Percentiles rank a stretch among this genome's conserved stretches.
Conservation (phyloP, 768 basidiomycete genomes). For the Tulasnella sp. region DNA sequence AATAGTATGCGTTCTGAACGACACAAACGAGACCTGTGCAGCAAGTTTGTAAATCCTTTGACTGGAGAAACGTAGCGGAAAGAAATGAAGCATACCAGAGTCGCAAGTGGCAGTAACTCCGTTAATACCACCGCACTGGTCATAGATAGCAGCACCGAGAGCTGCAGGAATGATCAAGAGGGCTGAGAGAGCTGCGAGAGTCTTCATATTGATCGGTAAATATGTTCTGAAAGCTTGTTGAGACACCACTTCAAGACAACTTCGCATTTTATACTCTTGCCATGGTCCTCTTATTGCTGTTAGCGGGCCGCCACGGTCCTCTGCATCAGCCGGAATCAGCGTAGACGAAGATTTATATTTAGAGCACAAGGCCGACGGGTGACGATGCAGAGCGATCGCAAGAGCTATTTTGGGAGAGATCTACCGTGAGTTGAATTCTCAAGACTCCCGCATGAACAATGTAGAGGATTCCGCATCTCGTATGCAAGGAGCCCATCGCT, state of each 20-base stretch:
- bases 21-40: not conserved
- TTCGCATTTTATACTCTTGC: not conserved
- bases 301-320: not conserved
- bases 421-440: not conserved
- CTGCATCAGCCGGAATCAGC: not conserved
- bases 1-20: not conserved
- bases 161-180: not conserved
- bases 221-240: not conserved
- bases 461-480: not conserved
- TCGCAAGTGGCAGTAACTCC: not conserved
- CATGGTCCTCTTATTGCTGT: not conserved
- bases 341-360: not conserved
- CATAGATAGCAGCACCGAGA: not conserved
- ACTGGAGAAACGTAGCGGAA: not conserved
- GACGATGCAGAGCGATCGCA: not conserved
- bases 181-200: not conserved
- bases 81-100: not conserved
- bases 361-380: not conserved
- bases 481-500: no score
- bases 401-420: not conserved
- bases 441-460: not conserved
- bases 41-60: not conserved
- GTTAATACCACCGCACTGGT: not conserved
- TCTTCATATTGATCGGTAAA: not conserved
- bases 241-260: not conserved